Evolutionary conservation across 768 basidiomycete genomes (phyloP), one percentile per base, ranked within the genome.

Genomic region (Pulveroboletus frians): DNA sequence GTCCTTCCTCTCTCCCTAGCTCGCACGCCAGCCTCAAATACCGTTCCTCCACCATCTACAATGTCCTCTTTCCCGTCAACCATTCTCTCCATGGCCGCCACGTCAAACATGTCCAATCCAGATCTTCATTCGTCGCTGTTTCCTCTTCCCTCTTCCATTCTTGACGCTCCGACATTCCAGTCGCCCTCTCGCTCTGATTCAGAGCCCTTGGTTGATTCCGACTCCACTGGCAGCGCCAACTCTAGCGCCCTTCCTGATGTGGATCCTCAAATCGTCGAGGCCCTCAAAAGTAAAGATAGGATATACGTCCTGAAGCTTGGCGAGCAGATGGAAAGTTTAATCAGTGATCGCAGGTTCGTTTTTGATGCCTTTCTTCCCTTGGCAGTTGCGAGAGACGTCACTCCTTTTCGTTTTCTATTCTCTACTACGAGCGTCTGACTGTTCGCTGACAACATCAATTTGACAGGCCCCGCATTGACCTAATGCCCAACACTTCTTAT

Each of bases 301-400:
- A 76, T 92, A 53, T 92, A 84, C 67, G 88, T 92, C 40, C 72
- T 92, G 60, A 91, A 87, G 73, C 77, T 92, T n/a, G 90, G 88
- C 50, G 91, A 92, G 71, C 75, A 73, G 56, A 88, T 92, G 80
- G 90, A 92, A 71, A 69, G 71, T 43, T 76, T 92, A 63, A 88
- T 92, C 60, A 77, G 69, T 51, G 88, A 90, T 64, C 79, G 76
- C 59, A 81, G 78, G 88, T 86, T 53, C 50, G 84, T 76, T 30
- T 21, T 46, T 15, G 4, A 17, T 51, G 43, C 31, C 32, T 11
- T 7, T 21, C 9, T 21, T 34, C 23, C 18, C 29, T 29, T 23
- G 37, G 21, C 43, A 13, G 30, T 45, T 46, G 31, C 42, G 35
- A 52, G 30, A 27, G 48, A 30, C 30, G 50, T 32, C 49, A 11